Conservation (phyloP, 192 early-diverging fungal species). For the Linnemannia exigua region DNA sequence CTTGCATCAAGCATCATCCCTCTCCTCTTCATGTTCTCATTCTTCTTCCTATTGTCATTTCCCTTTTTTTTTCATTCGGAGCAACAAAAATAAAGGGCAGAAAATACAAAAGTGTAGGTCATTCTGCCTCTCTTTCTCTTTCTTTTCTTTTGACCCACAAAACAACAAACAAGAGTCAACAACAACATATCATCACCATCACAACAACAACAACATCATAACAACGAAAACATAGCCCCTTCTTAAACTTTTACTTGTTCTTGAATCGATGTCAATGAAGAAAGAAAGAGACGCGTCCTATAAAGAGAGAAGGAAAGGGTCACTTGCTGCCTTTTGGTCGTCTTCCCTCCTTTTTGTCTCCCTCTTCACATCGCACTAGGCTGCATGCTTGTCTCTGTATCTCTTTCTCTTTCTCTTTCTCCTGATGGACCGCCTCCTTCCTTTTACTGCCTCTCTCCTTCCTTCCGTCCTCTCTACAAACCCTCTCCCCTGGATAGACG, state of each 20-base stretch:
- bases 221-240: not conserved
- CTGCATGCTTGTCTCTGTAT: not conserved
- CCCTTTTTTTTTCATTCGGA: not conserved
- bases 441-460: not conserved
- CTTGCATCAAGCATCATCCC: not conserved
- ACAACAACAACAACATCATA: not conserved
- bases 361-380: not conserved
- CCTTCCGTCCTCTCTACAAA: not conserved
- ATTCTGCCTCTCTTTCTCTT: not conserved
- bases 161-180: not conserved
- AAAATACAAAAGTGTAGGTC: not conserved
- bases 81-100: not conserved
- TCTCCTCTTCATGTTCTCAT: too few species aligned
- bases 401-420: too few species aligned
- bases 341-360: not conserved
- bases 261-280: too few species aligned
- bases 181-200: not conserved
- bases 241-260: not conserved
- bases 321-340: not conserved
- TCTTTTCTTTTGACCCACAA: not conserved
- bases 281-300: not conserved
- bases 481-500: not conserved
- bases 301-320: not conserved
- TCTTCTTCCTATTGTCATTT: too few species aligned
- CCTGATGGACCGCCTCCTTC: not conserved